Conservation (phyloP, 306 rosid genomes). For the Malus sieversii region DNA sequence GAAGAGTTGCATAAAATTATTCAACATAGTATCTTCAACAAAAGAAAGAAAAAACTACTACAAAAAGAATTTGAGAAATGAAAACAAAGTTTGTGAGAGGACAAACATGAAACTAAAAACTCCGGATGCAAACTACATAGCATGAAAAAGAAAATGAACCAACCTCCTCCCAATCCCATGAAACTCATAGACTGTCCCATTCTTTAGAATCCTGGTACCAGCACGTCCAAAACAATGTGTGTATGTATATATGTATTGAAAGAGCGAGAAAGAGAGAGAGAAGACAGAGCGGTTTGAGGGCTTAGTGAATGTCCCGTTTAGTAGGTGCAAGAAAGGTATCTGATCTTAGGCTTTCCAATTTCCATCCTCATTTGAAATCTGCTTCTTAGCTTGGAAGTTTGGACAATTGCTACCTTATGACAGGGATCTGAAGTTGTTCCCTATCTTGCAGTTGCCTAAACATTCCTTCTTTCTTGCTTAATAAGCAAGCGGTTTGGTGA, state of each 20-base stretch:
- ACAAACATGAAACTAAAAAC: background rate
- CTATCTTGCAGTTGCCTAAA: background rate
- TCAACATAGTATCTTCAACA: background rate
- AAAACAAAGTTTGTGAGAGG: background rate
- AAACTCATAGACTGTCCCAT: slow-evolving; percentile 49
- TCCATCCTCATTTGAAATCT: background rate
- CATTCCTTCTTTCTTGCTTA: background rate
- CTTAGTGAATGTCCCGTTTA: slow-evolving; percentile 7
- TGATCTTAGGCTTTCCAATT: background rate
- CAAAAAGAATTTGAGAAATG: background rate
- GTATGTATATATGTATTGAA: background rate
- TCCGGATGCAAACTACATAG: background rate
- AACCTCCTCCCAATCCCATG: slow-evolving; percentile 45
- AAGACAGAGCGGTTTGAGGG: slow-evolving; percentile 1
- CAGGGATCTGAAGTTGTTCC: background rate
- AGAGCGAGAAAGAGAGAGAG: slow-evolving; percentile 2
- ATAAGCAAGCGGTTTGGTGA: background rate
- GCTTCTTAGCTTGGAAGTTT: slow-evolving; percentile 39
- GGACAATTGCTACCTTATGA: slow-evolving; percentile 8
- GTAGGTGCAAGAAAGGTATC: slow-evolving; percentile 43
- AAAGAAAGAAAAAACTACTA: background rate
- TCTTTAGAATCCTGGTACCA: background rate
- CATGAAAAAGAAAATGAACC: background rate
- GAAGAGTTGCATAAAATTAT: background rate
- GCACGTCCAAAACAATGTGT: background rate